A percentile compares a stretch with the other conserved stretches of the same genome.
Evolutionary conservation across 192 early-diverging fungal genomes (phyloP).

Genomic region (Diversispora eburnea): DNA sequence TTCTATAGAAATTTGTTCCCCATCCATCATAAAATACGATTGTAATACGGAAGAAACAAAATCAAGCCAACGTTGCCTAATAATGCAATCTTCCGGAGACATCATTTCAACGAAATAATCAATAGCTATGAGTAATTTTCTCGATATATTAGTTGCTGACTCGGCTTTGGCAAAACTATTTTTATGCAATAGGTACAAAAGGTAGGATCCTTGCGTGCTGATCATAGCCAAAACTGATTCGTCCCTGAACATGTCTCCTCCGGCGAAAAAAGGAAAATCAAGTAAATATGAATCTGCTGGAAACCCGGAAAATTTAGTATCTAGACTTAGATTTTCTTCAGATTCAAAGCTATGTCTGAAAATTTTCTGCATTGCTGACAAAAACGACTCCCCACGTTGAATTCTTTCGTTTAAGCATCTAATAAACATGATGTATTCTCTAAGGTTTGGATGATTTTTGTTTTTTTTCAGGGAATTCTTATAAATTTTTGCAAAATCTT

Average conservation of each 20-base stretch:
- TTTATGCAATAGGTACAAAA: conserved; percentile 42
- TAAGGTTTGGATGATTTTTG: conserved; percentile 39
- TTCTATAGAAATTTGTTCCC: not conserved
- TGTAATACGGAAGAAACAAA: conserved; percentile 3
- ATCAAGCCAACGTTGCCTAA: conserved; percentile 47
- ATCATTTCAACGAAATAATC: conserved; percentile 54
- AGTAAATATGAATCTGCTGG: too few species aligned
- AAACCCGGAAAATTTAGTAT: too few species aligned
- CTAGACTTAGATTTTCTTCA: not conserved
- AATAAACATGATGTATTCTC: conserved; percentile 46
- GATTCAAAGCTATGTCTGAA: conserved; percentile 45
- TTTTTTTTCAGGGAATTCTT: conserved; percentile 30
- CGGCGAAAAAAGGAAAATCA: too few species aligned
- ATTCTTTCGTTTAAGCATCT: conserved; percentile 47
- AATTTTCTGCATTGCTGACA: conserved; percentile 39
- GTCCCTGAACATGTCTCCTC: not conserved
- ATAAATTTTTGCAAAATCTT: conserved; percentile 41
- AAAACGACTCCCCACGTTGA: conserved; percentile 47
- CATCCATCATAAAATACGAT: not conserved
- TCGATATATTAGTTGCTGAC: not conserved
- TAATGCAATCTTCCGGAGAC: conserved; percentile 37
- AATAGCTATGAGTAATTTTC: conserved; percentile 35
- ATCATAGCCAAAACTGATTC: conserved; percentile 27
- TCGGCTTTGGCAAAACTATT: conserved; percentile 22
- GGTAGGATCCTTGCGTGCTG: conserved; percentile 51